These are phyloP conservation scores for Russula sp. DNA, from an alignment of 768 basidiomycete genomes.

Conservation along the genomic window DNA sequence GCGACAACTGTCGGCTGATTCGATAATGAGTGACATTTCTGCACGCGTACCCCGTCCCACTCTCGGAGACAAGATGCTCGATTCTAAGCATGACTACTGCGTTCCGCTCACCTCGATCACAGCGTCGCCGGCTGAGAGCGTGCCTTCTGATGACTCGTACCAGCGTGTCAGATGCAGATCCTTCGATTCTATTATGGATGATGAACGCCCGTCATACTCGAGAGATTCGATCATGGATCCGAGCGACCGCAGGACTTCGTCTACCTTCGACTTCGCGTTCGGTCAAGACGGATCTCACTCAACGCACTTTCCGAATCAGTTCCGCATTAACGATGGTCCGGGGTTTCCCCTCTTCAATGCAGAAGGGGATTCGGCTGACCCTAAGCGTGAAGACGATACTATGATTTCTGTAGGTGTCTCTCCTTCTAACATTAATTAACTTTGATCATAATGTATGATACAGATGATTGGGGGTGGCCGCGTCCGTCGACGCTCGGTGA, in stretches of 20 bases:
- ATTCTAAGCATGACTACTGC: conserved; percentile 50
- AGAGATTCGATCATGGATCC: conserved; percentile 48
- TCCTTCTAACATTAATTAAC: neutral
- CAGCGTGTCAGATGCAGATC: conserved; percentile 41
- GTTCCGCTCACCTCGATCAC: conserved; percentile 61
- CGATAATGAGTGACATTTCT: conserved; percentile 62
- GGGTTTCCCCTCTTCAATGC: conserved; percentile 65
- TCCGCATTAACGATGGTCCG: conserved; percentile 54
- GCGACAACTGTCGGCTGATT: conserved; percentile 60
- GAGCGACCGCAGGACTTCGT: conserved; percentile 50
- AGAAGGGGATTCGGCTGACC: conserved; percentile 43
- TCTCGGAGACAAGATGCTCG: conserved; percentile 87
- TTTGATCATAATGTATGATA: conserved; percentile 19
- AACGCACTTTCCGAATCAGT: conserved; percentile 33
- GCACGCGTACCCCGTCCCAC: conserved; percentile 65
- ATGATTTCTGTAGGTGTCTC: conserved; percentile 64
- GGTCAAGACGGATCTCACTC: conserved; percentile 44
- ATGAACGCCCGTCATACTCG: conserved; percentile 37
- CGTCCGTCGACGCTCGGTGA: conserved; percentile 64
- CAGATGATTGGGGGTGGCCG: conserved; percentile 81
- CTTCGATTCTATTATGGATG: conserved; percentile 68
- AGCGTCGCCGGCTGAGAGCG: conserved; percentile 57
- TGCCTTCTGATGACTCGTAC: conserved; percentile 30
- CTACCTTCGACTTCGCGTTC: conserved; percentile 62
- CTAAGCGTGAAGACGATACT: conserved; percentile 68